Evolutionary conservation across 768 basidiomycete genomes (phyloP).

Genomic region (Ramaria rubella): DNA sequence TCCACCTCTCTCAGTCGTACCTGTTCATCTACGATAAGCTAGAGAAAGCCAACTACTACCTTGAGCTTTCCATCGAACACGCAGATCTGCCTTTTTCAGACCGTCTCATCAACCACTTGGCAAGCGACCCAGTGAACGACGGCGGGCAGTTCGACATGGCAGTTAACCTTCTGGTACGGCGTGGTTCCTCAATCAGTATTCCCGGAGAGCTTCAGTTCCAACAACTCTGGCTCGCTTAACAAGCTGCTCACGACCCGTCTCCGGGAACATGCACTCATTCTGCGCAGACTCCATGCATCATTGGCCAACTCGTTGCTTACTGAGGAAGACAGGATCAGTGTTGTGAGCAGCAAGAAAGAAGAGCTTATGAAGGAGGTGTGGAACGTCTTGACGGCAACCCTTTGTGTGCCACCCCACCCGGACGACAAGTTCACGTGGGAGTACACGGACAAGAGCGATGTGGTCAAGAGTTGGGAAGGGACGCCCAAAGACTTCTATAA

Average conservation of each 20-base stretch:
- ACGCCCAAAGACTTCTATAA: constrained; percentile 79
- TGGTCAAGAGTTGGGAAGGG: constrained; percentile 62
- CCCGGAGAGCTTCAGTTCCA: constrained; percentile 82
- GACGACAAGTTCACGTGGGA: constrained; percentile 77
- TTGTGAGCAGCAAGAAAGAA: constrained; percentile 78
- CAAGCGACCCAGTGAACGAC: constrained; percentile 74
- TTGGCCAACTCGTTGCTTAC: constrained; percentile 42
- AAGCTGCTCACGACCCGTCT: constrained; percentile 81
- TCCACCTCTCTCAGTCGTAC: constrained; percentile 90
- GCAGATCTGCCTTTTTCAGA: constrained; percentile 76
- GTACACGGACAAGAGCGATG: constrained; percentile 78
- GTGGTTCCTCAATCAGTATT: constrained; percentile 77
- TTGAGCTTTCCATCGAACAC: constrained; percentile 80
- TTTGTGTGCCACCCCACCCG: constrained; percentile 79
- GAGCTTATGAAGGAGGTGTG: constrained; percentile 80
- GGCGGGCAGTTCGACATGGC: constrained; percentile 97
- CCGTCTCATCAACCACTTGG: constrained; percentile 72
- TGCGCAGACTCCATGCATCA: constrained; percentile 56
- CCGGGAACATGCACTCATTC: constrained; percentile 80
- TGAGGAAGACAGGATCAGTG: constrained; percentile 39
- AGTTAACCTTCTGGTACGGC: constrained; percentile 71
- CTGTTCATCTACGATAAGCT: constrained; percentile 97
- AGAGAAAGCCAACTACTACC: constrained; percentile 89
- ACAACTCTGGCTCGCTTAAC: constrained; percentile 66
- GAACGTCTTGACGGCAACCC: constrained; percentile 72